phyloP scores from a whole-genome alignment of 2,329 filamentous ascomycete genomes.

The Chrysoporthe cubensis region DNA sequence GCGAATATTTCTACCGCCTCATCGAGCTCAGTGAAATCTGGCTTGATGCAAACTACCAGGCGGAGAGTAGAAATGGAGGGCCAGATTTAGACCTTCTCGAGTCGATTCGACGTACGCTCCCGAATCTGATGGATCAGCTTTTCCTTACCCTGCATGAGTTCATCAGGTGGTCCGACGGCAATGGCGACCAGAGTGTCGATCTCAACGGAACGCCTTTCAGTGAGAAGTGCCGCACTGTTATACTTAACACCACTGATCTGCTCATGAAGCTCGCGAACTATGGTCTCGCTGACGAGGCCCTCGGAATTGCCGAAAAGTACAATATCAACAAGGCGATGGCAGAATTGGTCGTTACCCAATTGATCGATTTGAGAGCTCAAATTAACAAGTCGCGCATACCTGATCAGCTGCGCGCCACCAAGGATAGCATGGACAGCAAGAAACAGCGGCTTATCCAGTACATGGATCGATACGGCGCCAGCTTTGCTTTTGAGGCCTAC shows the following conservation, averaged over 20 bases:
- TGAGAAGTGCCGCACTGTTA: constrained; percentile 48
- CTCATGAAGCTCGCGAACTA: constrained; percentile 57
- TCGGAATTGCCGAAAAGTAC: constrained; percentile 63
- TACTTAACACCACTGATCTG: constrained; percentile 41
- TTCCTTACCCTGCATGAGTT: constrained; percentile 58
- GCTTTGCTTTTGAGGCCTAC: constrained; percentile 79
- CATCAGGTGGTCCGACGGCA: constrained; percentile 53
- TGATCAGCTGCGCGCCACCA: constrained; percentile 47
- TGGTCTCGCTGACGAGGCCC: constrained; percentile 61
- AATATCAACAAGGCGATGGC: constrained; percentile 59
- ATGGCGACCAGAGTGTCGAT: constrained; percentile 49
- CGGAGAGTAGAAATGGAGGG: constrained; percentile 27
- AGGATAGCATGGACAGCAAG: constrained; percentile 50
- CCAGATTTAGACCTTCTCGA: constrained; percentile 48
- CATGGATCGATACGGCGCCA: constrained; percentile 67
- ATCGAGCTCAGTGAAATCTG: constrained; percentile 61
- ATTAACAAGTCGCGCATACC: constrained; percentile 39
- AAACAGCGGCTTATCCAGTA: constrained; percentile 52
- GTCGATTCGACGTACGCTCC: constrained; percentile 52
- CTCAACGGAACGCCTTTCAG: constrained; percentile 54
- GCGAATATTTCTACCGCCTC: constrained; percentile 65
- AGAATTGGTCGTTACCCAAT: constrained; percentile 58
- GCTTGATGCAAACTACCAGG: constrained; percentile 52
- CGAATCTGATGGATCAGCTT: constrained; percentile 58
- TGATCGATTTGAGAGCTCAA: constrained; percentile 46